Base-by-base conservation (phyloP, 768 basidiomycete species). In the Collybia mongolica region DNA sequence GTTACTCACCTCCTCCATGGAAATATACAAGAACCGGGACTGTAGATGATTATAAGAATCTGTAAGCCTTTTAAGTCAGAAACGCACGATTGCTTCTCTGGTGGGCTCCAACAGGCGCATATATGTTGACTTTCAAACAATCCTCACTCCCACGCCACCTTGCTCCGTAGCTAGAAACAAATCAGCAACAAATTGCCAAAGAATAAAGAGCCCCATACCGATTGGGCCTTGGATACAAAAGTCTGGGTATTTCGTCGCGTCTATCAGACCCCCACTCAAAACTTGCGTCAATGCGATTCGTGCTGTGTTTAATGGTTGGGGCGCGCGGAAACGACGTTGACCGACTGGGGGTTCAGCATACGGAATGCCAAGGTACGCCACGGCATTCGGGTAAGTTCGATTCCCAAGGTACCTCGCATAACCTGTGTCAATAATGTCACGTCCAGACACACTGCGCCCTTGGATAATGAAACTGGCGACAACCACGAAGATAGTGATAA, bases 61-160 rank as follows among this genome's bases (percentile, higher is more conserved):
- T 5, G 14, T 12, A 32, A 5, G 32, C 12, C 5, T 5, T 19
- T 5, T 43, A 19, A 11, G 19, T 22, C 37, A 46, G 40, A 7
- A 20, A 57, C 80, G 55, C 52, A 83, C 82, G 55, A 23, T 79
- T 74, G 51, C 75, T 77, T 1, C 74, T 69, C 22, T 63, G 56
- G 26, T 72, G 76, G 2, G 76, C 73, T 6, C 73, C 72, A 6
- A 69, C 65, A 2, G 84, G 84, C 9, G 80, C 65, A 51, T 85
- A 86, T 11, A 87, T 72, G 59, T 86, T 83, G 19, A 85, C 67
- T 44, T 85, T 84, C 32, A 86, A 63, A 54, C 83, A 86, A 54
- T 86, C 83, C 64, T 86, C 84, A 38, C 76, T 79, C 11, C 85
- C 84, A 14, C 81, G 24, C 84, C 83, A 39, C 84, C 83, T 19